Conservation (phyloP, 2,329 filamentous ascomycete species). For the Talaromyces sp. region DNA sequence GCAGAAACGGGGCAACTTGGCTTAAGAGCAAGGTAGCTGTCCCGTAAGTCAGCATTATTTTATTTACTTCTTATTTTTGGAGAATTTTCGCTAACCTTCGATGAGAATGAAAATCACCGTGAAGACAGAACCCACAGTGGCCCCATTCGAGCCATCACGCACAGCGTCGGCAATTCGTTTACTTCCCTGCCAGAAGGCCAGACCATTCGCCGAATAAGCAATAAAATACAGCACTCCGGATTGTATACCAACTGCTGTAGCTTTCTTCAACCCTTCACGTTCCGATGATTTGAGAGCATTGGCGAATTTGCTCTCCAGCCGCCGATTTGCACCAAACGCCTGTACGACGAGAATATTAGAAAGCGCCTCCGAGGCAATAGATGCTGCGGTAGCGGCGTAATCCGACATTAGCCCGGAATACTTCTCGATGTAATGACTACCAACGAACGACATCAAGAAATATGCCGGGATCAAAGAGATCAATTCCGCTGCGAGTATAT, state of each 20-base stretch:
- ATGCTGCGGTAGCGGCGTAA: constrained; percentile 50
- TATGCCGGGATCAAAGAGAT: constrained; percentile 52
- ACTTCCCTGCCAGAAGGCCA: constrained; percentile 63
- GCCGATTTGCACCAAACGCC: constrained; percentile 51
- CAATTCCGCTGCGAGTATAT: constrained; percentile 59
- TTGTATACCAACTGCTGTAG: constrained; percentile 50
- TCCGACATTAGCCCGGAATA: constrained; percentile 44
- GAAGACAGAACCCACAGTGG: constrained; percentile 32
- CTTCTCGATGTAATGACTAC: constrained; percentile 41
- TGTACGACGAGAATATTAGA: constrained; percentile 55
- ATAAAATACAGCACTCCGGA: constrained; percentile 60
- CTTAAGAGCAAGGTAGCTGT: constrained; percentile 35
- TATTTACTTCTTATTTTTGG: too few relatives aligned
- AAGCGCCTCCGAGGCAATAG: constrained; percentile 55
- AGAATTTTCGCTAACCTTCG: constrained; percentile 25
- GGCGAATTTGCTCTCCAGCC: constrained; percentile 48
- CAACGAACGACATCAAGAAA: constrained; percentile 33
- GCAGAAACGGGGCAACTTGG: constrained; percentile 38
- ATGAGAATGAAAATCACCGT: constrained; percentile 38
- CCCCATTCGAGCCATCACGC: constrained; percentile 20
- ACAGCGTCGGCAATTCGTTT: constrained; percentile 43
- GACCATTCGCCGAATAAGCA: constrained; percentile 58
- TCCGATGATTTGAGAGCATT: constrained; percentile 48
- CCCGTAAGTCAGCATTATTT: constrained; percentile 13
- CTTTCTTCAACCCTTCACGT: constrained; percentile 52